phyloP scores from a whole-genome alignment of 2,329 filamentous ascomycete species.

The Herpotrichia juniperi region DNA sequence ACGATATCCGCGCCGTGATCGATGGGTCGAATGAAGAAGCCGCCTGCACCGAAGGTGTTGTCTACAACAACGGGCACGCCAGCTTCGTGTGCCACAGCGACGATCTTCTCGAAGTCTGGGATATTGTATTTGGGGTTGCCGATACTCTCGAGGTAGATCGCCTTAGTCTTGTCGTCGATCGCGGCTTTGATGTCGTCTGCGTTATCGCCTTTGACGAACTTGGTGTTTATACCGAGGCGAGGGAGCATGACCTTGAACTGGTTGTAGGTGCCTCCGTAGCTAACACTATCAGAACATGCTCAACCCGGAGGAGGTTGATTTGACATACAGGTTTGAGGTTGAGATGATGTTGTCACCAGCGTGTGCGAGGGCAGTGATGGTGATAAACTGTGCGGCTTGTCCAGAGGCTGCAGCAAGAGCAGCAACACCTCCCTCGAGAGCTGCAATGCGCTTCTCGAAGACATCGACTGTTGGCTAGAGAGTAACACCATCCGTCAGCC shows the following conservation, averaged over 20 bases:
- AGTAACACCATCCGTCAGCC: conserved; percentile 6
- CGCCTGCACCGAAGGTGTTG: conserved; percentile 94
- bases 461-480: conserved; percentile 86
- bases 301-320: not conserved
- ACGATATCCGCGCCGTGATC: conserved; percentile 92
- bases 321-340: conserved; percentile 72
- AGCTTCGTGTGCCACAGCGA: conserved; percentile 74
- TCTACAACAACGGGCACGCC: conserved; percentile 69
- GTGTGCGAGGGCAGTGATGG: conserved; percentile 81
- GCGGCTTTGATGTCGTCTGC: conserved; percentile 77
- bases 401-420: conserved; percentile 86
- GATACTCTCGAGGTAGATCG: conserved; percentile 88
- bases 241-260: conserved; percentile 92
- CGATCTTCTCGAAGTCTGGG: conserved; percentile 87
- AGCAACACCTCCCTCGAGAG: conserved; percentile 88
- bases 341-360: conserved; percentile 92
- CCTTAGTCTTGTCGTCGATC: conserved; percentile 94
- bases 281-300: conserved; percentile 1
- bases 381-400: conserved; percentile 91
- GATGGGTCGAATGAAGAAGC: conserved; percentile 85
- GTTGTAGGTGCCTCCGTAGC: conserved; percentile 94
- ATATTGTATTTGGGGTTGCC: conserved; percentile 94
- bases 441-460: conserved; percentile 95
- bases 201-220: conserved; percentile 83
- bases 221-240: conserved; percentile 84